These are phyloP conservation scores for Lentinula guzmanii DNA, from an alignment of 768 basidiomycete genomes.

Conservation along the genomic window DNA sequence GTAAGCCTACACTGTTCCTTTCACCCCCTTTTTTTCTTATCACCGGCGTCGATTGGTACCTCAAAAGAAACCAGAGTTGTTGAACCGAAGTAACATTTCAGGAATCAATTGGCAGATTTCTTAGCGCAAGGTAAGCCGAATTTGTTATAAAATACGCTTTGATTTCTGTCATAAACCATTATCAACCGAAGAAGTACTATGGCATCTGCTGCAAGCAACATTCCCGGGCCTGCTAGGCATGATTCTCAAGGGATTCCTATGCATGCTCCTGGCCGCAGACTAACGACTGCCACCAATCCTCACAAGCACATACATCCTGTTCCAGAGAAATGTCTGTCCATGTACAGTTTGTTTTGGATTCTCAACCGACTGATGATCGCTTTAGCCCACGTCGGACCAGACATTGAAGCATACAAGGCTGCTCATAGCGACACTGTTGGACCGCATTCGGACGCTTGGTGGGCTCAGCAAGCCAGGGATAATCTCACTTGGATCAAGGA, in stretches of 20 bases:
- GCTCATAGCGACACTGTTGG: constrained; percentile 72
- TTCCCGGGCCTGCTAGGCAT: constrained; percentile 1
- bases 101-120: neutral
- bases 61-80: neutral
- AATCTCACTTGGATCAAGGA: neutral
- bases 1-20: neutral
- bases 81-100: neutral
- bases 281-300: neutral
- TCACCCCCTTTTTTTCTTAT: neutral
- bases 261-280: neutral
- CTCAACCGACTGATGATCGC: constrained; percentile 33
- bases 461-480: constrained; percentile 35
- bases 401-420: constrained; percentile 64
- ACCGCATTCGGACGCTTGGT: constrained; percentile 77
- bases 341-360: constrained; percentile 24
- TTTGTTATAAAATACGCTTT: neutral
- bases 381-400: constrained; percentile 71
- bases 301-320: constrained; percentile 2
- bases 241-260: constrained; percentile 6
- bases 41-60: neutral
- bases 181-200: neutral
- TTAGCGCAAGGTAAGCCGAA: neutral
- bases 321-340: constrained; percentile 9
- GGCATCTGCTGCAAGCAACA: neutral
- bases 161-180: neutral